Evolutionary conservation across 78 protist genomes (phyloP), one percentile per base, ranked within the genome.

Genomic region (Chrysochromulina parva): DNA sequence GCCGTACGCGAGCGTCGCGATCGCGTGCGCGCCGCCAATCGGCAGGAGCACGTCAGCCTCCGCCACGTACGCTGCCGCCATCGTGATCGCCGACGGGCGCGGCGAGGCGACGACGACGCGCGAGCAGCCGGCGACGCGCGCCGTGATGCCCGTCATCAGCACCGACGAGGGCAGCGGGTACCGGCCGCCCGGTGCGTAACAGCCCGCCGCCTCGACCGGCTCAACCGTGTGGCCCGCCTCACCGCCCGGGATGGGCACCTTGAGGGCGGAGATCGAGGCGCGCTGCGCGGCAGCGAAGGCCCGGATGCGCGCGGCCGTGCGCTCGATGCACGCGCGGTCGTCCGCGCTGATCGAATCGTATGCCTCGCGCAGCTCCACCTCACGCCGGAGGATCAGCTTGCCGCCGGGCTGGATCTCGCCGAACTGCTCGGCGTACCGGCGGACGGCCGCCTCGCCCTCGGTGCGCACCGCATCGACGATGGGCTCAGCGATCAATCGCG

Each of bases 1-100:
- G 78, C 96, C 98, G 74, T 91, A 91, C n/a, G 98, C 96, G n/a
- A 96, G 20, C 9, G 95, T 94, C 2, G 94, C 96, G 71, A 96
- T 92, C 54, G 97, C 98, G 80, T 95, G 97, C 20, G 97, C 98
- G 11, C 98, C 98, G 48, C 98, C 96, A 4, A 17, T 57, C n/a
- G 85, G 16, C 26, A 73, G 80, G 47, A 71, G 58, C n/a, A 0
- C 38, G 59, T 60, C 73, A 3, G 48, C 81, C 22, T 20, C 74
- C 20, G 93, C 89, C 16, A 85, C 66, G 87, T 85, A 66, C 28
- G 90, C 90, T n/a, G 94, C 93, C 38, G 89, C 95, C 17, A 67
- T 67, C 26, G 92, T 88, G 47, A 94, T 24, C 26, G 7, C 55
- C 9, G 62, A 10, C 13, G 95, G 95, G 17, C 82, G 88, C 19